Evolutionary conservation across 2,329 filamentous ascomycete genomes (phyloP).

Genomic region (Trichoderma koningii): DNA sequence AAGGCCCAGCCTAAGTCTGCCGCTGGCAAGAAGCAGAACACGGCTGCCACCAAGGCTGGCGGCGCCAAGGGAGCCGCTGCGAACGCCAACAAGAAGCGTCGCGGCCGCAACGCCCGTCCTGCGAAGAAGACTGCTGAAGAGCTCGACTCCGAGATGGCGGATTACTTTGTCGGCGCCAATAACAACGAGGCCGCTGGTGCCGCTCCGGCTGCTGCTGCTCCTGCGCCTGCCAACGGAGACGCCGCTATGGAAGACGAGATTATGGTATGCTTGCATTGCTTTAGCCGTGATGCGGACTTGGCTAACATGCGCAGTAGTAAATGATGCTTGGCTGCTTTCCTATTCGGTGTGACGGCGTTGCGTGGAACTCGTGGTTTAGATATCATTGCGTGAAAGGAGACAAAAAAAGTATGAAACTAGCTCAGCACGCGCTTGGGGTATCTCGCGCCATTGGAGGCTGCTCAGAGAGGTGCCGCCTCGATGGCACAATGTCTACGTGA

Average conservation of each 20-base stretch:
- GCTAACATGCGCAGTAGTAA: conserved; percentile 20
- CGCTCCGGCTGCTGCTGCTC: conserved; percentile 50
- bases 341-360: conserved; percentile 10
- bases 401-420: conserved; percentile 5
- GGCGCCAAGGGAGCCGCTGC: conserved; percentile 46
- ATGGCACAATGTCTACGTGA: not conserved
- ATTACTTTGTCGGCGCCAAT: conserved; percentile 72
- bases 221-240: conserved; percentile 53
- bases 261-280: conserved; percentile 41
- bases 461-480: not conserved
- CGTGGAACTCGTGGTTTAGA: conserved; percentile 33
- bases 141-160: conserved; percentile 95
- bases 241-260: conserved; percentile 70
- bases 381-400: conserved; percentile 28
- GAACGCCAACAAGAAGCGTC: conserved; percentile 56
- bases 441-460: not conserved
- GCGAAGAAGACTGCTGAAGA: conserved; percentile 91
- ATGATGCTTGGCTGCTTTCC: not conserved
- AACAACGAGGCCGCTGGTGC: conserved; percentile 50
- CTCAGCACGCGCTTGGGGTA: not conserved
- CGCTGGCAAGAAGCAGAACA: conserved; percentile 69
- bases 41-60: conserved; percentile 38
- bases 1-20: conserved; percentile 74
- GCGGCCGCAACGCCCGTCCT: conserved; percentile 63
- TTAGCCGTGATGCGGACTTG: not conserved